phyloP scores from a whole-genome alignment of 2,329 filamentous ascomycete species.

The Fusarium clavum region DNA sequence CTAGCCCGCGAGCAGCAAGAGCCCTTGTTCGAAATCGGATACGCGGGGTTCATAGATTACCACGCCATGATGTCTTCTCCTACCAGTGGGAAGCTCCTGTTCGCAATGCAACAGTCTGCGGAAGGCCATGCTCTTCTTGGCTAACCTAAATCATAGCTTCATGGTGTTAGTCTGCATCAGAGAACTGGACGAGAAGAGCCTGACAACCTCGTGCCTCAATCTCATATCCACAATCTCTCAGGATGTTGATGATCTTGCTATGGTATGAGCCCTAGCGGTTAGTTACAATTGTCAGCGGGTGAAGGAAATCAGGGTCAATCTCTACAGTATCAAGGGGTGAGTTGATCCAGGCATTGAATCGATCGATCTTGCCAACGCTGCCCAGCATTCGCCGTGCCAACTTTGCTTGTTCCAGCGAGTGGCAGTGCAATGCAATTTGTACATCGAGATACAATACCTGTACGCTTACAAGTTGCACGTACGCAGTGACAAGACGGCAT shows the following conservation, averaged over 20 bases:
- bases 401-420: conserved; percentile 4
- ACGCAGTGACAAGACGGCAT: neutral
- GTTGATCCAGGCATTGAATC: neutral
- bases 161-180: neutral
- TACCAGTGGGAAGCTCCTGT: neutral
- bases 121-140: neutral
- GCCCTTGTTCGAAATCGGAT: neutral
- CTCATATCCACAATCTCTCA: neutral
- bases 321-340: neutral
- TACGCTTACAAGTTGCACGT: neutral
- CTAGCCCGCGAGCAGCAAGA: neutral
- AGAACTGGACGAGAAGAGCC: neutral
- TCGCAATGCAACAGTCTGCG: conserved; percentile 1
- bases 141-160: neutral
- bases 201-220: neutral
- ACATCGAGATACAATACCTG: neutral
- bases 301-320: neutral
- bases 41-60: neutral
- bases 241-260: neutral
- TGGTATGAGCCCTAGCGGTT: neutral
- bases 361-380: neutral
- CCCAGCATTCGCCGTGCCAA: neutral
- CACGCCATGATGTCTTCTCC: conserved; percentile 9
- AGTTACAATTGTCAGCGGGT: neutral
- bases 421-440: neutral